Percentiles rank a stretch among this genome's conserved stretches.
Conservation (phyloP, 345 rosid species). For the Capsella bursapastoris region DNA sequence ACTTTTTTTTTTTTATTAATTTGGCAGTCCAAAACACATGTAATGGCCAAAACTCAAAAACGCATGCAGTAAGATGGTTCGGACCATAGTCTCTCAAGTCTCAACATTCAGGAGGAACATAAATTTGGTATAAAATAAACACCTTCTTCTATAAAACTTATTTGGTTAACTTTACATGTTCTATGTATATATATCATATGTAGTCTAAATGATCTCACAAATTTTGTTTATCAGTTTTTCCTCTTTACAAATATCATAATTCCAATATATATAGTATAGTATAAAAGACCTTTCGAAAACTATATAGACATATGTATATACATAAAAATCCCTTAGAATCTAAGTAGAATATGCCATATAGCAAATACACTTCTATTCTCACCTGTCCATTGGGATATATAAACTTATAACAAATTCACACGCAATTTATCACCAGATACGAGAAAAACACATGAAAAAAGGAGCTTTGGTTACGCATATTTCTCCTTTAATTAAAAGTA, state of each 20-base stretch:
- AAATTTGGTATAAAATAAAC: no score
- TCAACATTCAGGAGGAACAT: no score
- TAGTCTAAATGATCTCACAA: not conserved
- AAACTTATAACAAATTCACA: constrained; percentile 23
- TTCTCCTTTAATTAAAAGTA: not conserved
- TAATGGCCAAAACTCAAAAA: not conserved
- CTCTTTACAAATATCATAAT: not conserved
- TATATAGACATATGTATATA: not conserved
- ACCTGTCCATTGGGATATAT: constrained; percentile 6
- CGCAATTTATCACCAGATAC: constrained; percentile 25
- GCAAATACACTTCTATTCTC: constrained; percentile 6
- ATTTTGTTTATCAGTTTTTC: not conserved
- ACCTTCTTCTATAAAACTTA: not conserved
- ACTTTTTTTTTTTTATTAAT: not conserved
- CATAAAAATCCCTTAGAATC: constrained; percentile 8
- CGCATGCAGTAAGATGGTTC: not conserved
- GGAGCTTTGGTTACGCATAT: constrained; percentile 38
- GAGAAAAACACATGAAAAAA: constrained; percentile 38
- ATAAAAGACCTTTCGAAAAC: constrained; percentile 11
- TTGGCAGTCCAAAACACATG: not conserved
- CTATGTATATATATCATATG: not conserved
- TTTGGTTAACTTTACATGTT: not conserved
- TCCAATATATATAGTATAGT: not conserved
- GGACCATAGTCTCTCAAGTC: not conserved
- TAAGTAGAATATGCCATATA: constrained; percentile 39